Percentiles rank a stretch among this genome's conserved stretches.
Evolutionary conservation across 108 stramenopile species (phyloP).

Genomic region (Licmophora abbreviata): DNA sequence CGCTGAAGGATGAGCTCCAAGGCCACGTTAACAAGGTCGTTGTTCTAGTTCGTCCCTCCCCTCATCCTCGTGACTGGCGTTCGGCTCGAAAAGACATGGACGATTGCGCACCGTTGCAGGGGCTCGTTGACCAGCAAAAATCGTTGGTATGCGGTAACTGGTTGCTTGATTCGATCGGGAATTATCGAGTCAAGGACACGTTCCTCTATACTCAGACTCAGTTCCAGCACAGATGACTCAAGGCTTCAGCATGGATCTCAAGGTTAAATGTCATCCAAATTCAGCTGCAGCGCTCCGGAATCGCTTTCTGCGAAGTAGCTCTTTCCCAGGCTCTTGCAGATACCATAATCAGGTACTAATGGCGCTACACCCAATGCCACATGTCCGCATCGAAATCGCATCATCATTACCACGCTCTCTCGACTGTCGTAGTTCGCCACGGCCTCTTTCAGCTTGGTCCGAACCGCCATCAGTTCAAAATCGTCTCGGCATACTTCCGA

Average conservation of each 20-base stretch:
- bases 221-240: neutral
- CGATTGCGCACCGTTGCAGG: neutral
- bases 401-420: constrained; percentile 54
- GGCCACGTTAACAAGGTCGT: constrained; percentile 17
- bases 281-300: constrained; percentile 60
- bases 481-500: constrained; percentile 77
- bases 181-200: constrained; percentile 14
- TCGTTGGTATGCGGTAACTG: constrained; percentile 23
- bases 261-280: constrained; percentile 62
- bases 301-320: constrained; percentile 52
- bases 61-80: constrained; percentile 7
- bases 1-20: constrained; percentile 18
- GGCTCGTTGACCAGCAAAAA: constrained; percentile 1
- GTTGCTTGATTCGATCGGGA: constrained; percentile 36
- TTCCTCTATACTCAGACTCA: neutral
- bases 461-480: constrained; percentile 67
- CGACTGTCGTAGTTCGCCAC: constrained; percentile 60
- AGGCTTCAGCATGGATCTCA: neutral
- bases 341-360: constrained; percentile 61
- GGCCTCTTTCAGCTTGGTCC: constrained; percentile 39
- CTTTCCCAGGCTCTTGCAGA: constrained; percentile 60
- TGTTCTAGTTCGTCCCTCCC: constrained; percentile 13
- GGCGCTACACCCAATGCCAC: constrained; percentile 57
- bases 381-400: constrained; percentile 77
- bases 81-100: neutral